Conservation (phyloP, 2,329 filamentous ascomycete genomes). For the Byssochlamys sp. region DNA sequence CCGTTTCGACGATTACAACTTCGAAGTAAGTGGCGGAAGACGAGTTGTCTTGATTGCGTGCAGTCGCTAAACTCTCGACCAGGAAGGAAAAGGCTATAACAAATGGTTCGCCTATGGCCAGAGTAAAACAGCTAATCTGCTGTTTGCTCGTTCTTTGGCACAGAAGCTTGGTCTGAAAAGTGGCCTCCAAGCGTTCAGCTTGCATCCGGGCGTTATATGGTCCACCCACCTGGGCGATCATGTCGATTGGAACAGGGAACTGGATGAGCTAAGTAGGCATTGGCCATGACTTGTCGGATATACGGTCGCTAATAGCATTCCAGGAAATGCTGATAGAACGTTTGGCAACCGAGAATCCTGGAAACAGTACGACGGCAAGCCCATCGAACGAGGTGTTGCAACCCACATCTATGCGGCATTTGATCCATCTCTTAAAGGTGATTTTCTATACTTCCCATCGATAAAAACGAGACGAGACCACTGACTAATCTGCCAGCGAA, state of each 20-base stretch:
- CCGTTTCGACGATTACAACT: constrained; percentile 38
- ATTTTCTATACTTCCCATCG: not conserved
- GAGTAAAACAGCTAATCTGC: constrained; percentile 5
- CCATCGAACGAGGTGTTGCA: not conserved
- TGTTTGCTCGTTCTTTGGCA: constrained; percentile 4
- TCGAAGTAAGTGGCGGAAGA: constrained; percentile 20
- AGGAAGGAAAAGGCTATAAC: constrained; percentile 3
- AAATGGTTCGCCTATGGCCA: constrained; percentile 6
- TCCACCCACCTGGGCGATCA: not conserved
- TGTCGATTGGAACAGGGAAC: not conserved
- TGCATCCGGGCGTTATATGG: constrained; percentile 5
- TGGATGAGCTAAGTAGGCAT: not conserved
- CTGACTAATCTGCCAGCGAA: not conserved
- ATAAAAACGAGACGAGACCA: not conserved
- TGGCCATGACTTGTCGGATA: not conserved
- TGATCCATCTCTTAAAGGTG: constrained; percentile 1
- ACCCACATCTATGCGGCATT: constrained; percentile 2
- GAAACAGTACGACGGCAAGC: not conserved
- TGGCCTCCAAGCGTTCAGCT: constrained; percentile 3
- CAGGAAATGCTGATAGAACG: not conserved
- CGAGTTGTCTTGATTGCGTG: not conserved
- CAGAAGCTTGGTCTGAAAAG: constrained; percentile 5
- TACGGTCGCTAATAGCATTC: not conserved
- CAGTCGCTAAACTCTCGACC: not conserved
- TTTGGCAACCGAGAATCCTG: not conserved